Evolutionary conservation across 495 filamentous ascomycete genomes (phyloP), one percentile per base, ranked within the genome.

Genomic region (Podospora sp.): DNA sequence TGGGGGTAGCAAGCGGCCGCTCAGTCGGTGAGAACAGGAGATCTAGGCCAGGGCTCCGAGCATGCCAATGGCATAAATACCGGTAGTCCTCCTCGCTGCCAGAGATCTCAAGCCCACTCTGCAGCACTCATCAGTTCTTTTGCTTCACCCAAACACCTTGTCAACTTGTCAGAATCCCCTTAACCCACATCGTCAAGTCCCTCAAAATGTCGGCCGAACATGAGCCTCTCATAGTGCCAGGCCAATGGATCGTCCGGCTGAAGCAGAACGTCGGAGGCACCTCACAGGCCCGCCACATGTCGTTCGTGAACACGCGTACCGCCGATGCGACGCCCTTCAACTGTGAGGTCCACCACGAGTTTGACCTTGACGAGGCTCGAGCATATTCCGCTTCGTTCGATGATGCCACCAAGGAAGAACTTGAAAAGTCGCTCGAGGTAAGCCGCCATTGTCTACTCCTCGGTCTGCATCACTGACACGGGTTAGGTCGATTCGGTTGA

Each of bases 401-500:
- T 11, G 40, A 46, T 6, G 40, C 40, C 40, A 46, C 40, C 2
- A 46, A 46, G 40, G 40, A 46, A 18, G 40, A 46, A 11, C 40
- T 46, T 21, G 53, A 57, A 21, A 57, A 57, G 26, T 24, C 53
- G 21, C 25, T 18, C 53, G 53, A 57, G 11, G 26, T 25, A 57
- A 4, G 53, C 14, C 16, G 5, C 33, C 33, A 36, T 11, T 55
- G 16, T 24, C 53, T 21, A 24, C 16, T 7, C 53, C 40, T 14
- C 40, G 40, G 12, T 8, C 18, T 6, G 22, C 11, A 26, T 27
- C 53, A 0, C 18, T 51, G 29, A 27, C 40, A 53, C 18, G 1
- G 20, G 24, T 40, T 21, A 68, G 67, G 67, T 69, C 26, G 56
- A 69, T 3, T 65, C 77, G 73, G 80, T 84, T 65, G 82, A 82